Base-by-base conservation (phyloP, 2,329 filamentous ascomycete species). In the Cytospora piceae region DNA sequence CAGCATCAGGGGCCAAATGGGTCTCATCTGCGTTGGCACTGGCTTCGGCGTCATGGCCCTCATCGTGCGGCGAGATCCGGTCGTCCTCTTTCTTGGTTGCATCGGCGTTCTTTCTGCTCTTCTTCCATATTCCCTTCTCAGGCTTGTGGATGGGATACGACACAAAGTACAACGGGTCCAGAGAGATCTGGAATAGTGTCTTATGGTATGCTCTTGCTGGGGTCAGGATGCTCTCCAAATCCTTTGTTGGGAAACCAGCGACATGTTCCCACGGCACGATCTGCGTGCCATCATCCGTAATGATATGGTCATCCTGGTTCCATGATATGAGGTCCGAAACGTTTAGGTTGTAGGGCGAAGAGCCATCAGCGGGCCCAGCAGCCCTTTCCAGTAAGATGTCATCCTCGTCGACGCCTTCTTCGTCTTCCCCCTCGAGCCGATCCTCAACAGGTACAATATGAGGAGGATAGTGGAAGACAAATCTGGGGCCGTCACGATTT, bases 401-500 rank as follows among this genome's bases (percentile, higher is more conserved):
- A 60, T 87, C 85, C 29, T 84, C 78, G 58, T 85, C 82, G 27
- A 75, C 78, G 32, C 77, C 76, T 20, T 74, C 73, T 22, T 72
- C 71, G 3, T 72, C 72, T n/a, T 75, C 76, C 70, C 72, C 66
- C n/a, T 72, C 75, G 32, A 74, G 59, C 69, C 74, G 58, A 73
- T 76, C 67, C 76, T 74, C 72, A 76, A 72, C 80, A 77, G 71
- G 74, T 11, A 73, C 74, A 53, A 86, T 81, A 56, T 80, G 76
- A n/a, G 88, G 84, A n/a, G 93, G 93, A 73, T 95, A 95, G 77
- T 96, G 92, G 77, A 94, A 96, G 72, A 95, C 90, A 72, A 95
- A 90, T 69, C 88, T 87, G 32, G 93, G 91, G 20, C 93, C 92
- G 71, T 92, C 90, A 70, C 90, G 87, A 39, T 90, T 91, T 70